Evolutionary conservation across 495 filamentous ascomycete genomes (phyloP), one percentile per base, ranked within the genome.

Genomic region (Penicillium coprophilum): DNA sequence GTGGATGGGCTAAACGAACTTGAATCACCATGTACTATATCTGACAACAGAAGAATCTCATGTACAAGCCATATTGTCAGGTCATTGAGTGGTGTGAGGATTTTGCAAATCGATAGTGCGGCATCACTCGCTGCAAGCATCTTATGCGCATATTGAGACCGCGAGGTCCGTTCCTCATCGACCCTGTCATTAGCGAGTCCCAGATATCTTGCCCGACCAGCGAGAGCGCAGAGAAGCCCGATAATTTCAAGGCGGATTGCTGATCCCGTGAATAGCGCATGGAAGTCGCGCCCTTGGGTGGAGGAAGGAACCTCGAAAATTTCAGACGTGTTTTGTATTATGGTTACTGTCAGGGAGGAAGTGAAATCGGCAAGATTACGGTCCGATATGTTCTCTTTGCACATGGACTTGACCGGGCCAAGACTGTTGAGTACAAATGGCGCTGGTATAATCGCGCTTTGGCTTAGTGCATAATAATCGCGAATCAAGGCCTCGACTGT

Each of bases 21-120:
- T 2, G 67, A 68, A 36, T 65, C 63, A 1, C 65, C 64, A 24
- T 68, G 51, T 4, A 68, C 43, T 41, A 66, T 19, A 21, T 58
- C 54, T 2, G 65, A 57, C 13, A 75, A 23, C 2, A 67, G 27
- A 19, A 70, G 48, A 24, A 62, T 73, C 23, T 75, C 67, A 47
- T 72, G 63, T 7, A 69, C 45, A 21, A 68, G 28, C 70, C 70
- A 75, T 5, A 71, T 44, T 3, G 58, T 66, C 10, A 75, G 46
- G 44, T 73, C 72, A 50, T 73, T 75, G 10, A 65, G 52, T 9
- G 61, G 59, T 1, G 69, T 68, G 4, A 74, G 45, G 7, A 68
- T 61, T 30, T 64, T 69, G 59, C 69, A 74, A 15, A 71, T 59
- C 10, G 70, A 46, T 6, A 70, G n/a, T 11, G 58, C 58, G 20